Conservation (phyloP, 257 asterid species). For the Capsicum pubescens region DNA sequence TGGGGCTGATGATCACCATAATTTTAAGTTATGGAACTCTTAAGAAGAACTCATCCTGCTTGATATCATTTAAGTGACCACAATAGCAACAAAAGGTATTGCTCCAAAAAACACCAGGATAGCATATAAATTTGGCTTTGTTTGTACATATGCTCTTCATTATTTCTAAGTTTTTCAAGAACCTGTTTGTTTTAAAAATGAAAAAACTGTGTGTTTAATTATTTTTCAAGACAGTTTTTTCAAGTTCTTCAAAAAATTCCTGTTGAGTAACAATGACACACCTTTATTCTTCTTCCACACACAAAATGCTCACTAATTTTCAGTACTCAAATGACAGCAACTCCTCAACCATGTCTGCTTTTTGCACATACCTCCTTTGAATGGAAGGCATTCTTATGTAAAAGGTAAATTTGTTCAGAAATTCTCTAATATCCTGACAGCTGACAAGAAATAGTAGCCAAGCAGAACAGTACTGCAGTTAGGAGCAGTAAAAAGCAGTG, state of each 20-base stretch:
- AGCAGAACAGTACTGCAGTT: constrained; percentile 9
- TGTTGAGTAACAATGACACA: neutral
- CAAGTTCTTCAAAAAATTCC: neutral
- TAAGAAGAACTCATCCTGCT: neutral
- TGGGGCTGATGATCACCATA: constrained; percentile 10
- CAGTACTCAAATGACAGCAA: constrained; percentile 10
- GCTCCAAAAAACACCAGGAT: constrained; percentile 22
- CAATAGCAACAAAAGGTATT: constrained; percentile 9
- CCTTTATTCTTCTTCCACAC: constrained; percentile 2
- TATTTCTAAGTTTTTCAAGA: neutral
- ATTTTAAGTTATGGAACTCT: neutral
- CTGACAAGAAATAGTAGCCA: neutral
- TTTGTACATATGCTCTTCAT: neutral
- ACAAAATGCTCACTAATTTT: neutral
- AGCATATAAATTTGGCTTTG: constrained; percentile 1
- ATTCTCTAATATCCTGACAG: neutral
- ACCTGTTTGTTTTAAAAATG: neutral
- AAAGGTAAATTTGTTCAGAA: neutral
- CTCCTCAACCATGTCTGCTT: constrained; percentile 13
- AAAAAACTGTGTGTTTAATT: neutral
- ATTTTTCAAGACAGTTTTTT: neutral
- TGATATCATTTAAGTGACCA: constrained; percentile 17
- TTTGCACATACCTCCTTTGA: neutral
- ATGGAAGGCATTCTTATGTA: constrained; percentile 4
- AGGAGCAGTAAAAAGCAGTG: neutral